These are phyloP conservation scores for Nepenthes mirabilis DNA, from an alignment of 148 eudicot genomes.

Conservation along the genomic window DNA sequence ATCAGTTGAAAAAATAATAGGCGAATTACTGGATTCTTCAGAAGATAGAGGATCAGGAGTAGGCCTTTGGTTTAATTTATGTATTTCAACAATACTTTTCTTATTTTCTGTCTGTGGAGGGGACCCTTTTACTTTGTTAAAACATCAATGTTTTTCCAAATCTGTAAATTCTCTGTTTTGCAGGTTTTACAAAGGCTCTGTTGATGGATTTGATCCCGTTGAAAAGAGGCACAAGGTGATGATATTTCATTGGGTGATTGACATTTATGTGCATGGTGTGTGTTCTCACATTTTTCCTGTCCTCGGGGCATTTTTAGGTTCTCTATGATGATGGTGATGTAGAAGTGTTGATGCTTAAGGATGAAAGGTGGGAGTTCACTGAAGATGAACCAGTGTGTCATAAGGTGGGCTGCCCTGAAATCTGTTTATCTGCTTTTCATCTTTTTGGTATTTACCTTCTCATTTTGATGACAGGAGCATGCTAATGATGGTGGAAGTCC, in stretches of 20 bases:
- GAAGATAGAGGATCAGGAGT: too few species aligned
- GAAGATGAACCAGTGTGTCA: background rate
- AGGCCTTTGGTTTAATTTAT: too few species aligned
- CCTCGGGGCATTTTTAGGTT: background rate
- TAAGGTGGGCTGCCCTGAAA: background rate
- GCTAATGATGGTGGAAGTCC: conserved; percentile 2
- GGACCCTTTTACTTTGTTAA: too few species aligned
- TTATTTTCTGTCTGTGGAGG: too few species aligned
- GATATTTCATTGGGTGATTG: background rate
- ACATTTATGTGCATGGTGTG: background rate
- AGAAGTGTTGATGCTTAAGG: background rate
- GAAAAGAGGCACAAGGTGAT: conserved; percentile 2
- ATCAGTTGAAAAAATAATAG: too few species aligned
- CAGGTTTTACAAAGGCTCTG: conserved; percentile 4
- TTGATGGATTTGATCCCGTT: conserved; percentile 1
- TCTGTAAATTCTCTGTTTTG: background rate
- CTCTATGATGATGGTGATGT: conserved; percentile 4
- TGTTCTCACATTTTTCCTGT: background rate
- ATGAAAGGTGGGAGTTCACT: conserved; percentile 6
- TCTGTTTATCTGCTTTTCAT: background rate
- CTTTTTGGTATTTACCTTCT: background rate
- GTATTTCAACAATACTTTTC: too few species aligned
- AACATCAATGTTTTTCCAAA: background rate
- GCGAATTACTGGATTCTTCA: too few species aligned
- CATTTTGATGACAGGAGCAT: conserved; percentile 1